Base-by-base conservation (phyloP, 345 rosid genomes). In the Garcia nutans region DNA sequence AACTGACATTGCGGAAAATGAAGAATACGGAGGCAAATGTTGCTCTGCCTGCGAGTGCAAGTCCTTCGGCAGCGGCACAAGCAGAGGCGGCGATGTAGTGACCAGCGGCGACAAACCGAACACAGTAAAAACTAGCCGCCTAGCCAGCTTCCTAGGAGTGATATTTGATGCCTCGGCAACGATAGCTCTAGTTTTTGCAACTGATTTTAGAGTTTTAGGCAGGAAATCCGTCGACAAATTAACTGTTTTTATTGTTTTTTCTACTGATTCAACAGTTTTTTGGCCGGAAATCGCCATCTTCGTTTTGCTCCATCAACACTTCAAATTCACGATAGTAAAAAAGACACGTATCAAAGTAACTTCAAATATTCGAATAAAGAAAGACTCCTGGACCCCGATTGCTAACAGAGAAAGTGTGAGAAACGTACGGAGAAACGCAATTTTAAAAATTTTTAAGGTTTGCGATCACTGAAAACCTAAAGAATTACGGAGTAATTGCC, bases 91-190 rank as follows among this genome's bases (percentile, higher is more conserved):
- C 54, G 80, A 60, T 17, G 62, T 41, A 65, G 67, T 23, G 58
- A 57, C 44, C 15, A 74, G n/a, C 10, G 79, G 83, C 71, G 84
- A 74, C 73, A 74, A 75, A 65, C 86, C 84, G 22, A 81, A 68
- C 82, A 85, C 81, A 5, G 90, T 82, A 68, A 85, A 87, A 59
- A 84, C 80, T 64, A 86, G 84, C 80, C 82, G 80, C 73, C 55
- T 82, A 59, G 74, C 76, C 54, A 71, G 83, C 74, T 78, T 83
- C 81, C 72, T 76, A 45, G 80, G 59, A 66, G 74, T 75, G 82
- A 78, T 72, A 76, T 31, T 22, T 17, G 76, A 68, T 28, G 65
- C 62, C 55, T 54, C 68, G 5, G 33, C 44, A 63, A 68, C 75
- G 6, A 69, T 49, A 50, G 47, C n/a, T 23, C 41, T 68, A 63